These are phyloP conservation scores for Rubroshorea leprosula DNA, from an alignment of 345 rosid genomes.

Conservation along the genomic window DNA sequence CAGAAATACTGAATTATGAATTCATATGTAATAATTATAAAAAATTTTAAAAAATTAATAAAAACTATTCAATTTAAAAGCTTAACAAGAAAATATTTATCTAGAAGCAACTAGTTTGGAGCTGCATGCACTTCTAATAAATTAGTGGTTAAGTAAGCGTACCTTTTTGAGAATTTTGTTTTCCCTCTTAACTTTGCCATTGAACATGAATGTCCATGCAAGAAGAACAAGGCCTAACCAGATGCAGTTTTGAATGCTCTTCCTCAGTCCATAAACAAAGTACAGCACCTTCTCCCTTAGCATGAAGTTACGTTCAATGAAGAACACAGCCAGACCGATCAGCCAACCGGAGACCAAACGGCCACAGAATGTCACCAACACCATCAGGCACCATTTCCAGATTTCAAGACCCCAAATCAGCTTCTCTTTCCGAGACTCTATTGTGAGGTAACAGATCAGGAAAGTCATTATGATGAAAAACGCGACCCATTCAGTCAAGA, in stretches of 20 bases:
- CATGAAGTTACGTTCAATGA: slow-evolving; percentile 61
- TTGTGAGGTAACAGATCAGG: slow-evolving; percentile 36
- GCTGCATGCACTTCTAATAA: no score
- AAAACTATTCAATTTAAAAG: no score
- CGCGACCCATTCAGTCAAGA: slow-evolving; percentile 46
- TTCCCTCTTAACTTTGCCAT: slow-evolving; percentile 38
- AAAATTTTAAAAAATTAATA: no score
- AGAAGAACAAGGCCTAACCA: slow-evolving; percentile 67
- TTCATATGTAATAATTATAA: no score
- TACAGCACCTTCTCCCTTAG: slow-evolving; percentile 59
- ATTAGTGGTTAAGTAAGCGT: no score
- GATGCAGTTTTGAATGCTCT: slow-evolving; percentile 55
- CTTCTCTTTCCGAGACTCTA: slow-evolving; percentile 29
- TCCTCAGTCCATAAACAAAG: slow-evolving; percentile 61
- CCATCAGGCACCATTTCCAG: slow-evolving; percentile 72
- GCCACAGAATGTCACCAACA: slow-evolving; percentile 63
- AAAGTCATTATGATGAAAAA: slow-evolving; percentile 39
- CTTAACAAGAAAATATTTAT: no score
- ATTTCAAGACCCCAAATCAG: slow-evolving; percentile 33
- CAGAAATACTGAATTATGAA: no score
- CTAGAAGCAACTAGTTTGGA: no score
- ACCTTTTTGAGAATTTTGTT: slow-evolving; percentile 12
- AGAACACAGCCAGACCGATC: slow-evolving; percentile 46
- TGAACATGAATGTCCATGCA: slow-evolving; percentile 61
- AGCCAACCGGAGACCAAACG: slow-evolving; percentile 69